phyloP scores from a whole-genome alignment of 192 early-diverging fungal species.

The Spizellomyces punctatus region DNA sequence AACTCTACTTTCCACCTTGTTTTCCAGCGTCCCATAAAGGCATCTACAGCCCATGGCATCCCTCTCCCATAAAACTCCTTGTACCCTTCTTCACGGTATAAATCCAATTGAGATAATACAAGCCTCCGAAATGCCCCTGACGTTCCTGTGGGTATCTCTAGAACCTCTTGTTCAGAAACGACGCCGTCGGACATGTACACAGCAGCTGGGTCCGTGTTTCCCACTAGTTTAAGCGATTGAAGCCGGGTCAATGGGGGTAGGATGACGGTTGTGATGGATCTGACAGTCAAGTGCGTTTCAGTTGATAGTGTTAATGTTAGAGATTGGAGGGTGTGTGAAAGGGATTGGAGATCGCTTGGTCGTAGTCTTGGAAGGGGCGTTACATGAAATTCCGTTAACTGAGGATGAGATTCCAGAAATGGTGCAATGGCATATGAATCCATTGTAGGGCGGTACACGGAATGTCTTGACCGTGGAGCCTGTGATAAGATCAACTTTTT shows the following conservation, averaged over 20 bases:
- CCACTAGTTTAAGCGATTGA: background rate
- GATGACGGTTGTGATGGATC: slow-evolving; percentile 1
- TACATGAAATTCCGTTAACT: background rate
- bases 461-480: no score
- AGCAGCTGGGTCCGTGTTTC: background rate
- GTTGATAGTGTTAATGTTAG: slow-evolving; percentile 7
- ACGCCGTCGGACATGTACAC: background rate
- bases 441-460: no score
- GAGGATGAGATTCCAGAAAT: background rate
- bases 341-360: background rate
- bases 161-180: slow-evolving; percentile 3
- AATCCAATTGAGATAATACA: background rate
- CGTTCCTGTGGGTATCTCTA: background rate
- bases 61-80: slow-evolving; percentile 17
- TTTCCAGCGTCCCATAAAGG: slow-evolving; percentile 8
- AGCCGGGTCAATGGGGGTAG: slow-evolving; percentile 7
- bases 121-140: background rate
- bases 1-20: slow-evolving; percentile 1
- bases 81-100: background rate
- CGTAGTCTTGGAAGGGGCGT: background rate
- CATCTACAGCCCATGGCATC: slow-evolving; percentile 27
- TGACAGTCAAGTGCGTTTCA: background rate
- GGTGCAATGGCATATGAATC: no score
- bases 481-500: no score
- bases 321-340: background rate